Evolutionary conservation across 345 rosid genomes (phyloP).

Genomic region (Syzygium aqueum): DNA sequence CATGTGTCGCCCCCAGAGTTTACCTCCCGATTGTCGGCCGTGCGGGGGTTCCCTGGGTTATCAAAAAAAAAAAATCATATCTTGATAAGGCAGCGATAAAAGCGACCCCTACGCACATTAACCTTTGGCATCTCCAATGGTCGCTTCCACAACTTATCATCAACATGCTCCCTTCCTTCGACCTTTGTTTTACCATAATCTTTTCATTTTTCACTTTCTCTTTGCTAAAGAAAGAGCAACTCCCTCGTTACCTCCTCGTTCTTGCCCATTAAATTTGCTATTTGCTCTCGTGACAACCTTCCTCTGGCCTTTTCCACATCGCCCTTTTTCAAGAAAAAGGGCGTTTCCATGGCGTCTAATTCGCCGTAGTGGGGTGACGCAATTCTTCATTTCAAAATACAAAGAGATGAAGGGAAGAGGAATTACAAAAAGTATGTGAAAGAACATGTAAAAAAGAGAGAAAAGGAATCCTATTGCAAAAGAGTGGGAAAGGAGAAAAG

Average conservation of each 20-base stretch:
- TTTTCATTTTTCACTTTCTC: neutral
- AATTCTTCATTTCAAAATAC: neutral
- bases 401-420: neutral
- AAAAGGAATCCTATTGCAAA: neutral
- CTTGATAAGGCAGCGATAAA: conserved; percentile 3
- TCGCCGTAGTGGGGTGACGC: neutral
- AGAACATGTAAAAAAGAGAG: neutral
- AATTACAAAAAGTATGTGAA: neutral
- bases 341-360: neutral
- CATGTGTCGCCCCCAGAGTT: no score
- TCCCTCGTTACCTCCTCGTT: neutral
- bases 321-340: neutral
- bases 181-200: neutral
- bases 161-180: neutral
- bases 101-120: neutral
- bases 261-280: neutral
- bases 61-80: no score
- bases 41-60: no score
- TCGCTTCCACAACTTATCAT: neutral
- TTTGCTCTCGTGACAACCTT: neutral
- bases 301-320: neutral
- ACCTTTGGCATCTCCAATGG: neutral
- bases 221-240: neutral
- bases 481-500: neutral
- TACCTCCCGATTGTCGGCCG: no score